phyloP scores from a whole-genome alignment of 2,329 filamentous ascomycete species.

The Rhynchosporium secalis region DNA sequence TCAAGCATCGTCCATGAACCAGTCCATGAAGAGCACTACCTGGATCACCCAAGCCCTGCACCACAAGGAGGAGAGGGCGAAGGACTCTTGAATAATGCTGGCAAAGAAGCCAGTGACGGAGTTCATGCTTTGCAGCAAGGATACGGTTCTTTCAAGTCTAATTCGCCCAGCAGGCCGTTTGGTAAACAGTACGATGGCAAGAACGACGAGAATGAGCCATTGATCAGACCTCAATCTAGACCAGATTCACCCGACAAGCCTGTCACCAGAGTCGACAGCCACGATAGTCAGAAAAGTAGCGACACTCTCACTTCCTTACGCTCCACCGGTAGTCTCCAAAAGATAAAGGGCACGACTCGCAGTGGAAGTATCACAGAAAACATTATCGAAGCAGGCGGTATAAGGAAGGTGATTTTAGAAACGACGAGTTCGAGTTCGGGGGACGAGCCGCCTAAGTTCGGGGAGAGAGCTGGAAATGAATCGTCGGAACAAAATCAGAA shows the following conservation, averaged over 20 bases:
- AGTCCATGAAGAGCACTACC: conserved; percentile 45
- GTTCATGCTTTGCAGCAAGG: conserved; percentile 59
- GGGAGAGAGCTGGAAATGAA: background rate
- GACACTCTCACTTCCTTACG: conserved; percentile 36
- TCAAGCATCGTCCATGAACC: conserved; percentile 45
- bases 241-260: conserved; percentile 8
- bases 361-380: conserved; percentile 80
- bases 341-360: conserved; percentile 54
- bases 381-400: conserved; percentile 70
- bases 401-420: conserved; percentile 75
- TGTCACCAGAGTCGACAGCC: conserved; percentile 27
- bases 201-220: conserved; percentile 13
- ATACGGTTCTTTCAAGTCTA: conserved; percentile 49
- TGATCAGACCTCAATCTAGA: conserved; percentile 4
- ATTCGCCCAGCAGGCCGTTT: conserved; percentile 17
- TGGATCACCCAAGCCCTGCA: conserved; percentile 39
- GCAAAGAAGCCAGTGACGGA: conserved; percentile 62
- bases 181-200: conserved; percentile 6
- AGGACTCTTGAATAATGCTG: conserved; percentile 53
- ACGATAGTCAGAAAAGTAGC: conserved; percentile 33
- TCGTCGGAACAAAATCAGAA: conserved; percentile 3
- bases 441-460: conserved; percentile 27
- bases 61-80: conserved; percentile 54
- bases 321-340: conserved; percentile 39
- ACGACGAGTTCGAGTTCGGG: conserved; percentile 49